Conservation (phyloP, 2,329 filamentous ascomycete genomes). For the Mycosphaerella sp. region DNA sequence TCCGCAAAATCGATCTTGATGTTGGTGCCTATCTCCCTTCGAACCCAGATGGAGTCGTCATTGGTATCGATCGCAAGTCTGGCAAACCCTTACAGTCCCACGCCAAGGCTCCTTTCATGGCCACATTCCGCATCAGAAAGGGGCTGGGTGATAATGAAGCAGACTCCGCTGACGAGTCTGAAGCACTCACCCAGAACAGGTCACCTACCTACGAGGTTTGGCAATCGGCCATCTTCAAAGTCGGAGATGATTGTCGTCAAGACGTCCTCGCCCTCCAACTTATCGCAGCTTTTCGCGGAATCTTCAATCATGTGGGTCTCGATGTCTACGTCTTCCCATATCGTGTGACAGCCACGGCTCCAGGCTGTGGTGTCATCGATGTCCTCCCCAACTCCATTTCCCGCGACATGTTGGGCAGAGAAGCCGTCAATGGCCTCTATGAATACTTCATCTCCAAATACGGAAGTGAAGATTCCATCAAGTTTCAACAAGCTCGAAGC, state of each 20-base stretch:
- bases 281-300: constrained; percentile 94
- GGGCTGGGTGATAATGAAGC: constrained; percentile 53
- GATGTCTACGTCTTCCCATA: constrained; percentile 98
- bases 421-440: constrained; percentile 95
- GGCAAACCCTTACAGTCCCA: constrained; percentile 97
- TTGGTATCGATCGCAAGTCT: constrained; percentile 96
- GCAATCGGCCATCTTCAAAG: constrained; percentile 99
- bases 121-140: constrained; percentile 94
- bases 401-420: constrained; percentile 95
- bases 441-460: constrained; percentile 98
- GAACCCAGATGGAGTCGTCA: constrained; percentile 94
- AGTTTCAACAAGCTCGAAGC: constrained; percentile 88
- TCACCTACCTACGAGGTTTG: constrained; percentile 73
- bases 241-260: constrained; percentile 96
- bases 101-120: constrained; percentile 98
- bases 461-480: constrained; percentile 88
- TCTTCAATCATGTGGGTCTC: constrained; percentile 89
- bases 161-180: constrained; percentile 11
- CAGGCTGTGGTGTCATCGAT: constrained; percentile 96
- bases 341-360: constrained; percentile 92
- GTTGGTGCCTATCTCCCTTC: constrained; percentile 95
- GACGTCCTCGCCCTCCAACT: constrained; percentile 95
- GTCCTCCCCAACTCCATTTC: constrained; percentile 97
- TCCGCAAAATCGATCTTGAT: constrained; percentile 94
- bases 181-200: constrained; percentile 15